These are phyloP conservation scores for Tulasnella sp. DNA, from an alignment of 768 basidiomycete genomes.

Conservation along the genomic window DNA sequence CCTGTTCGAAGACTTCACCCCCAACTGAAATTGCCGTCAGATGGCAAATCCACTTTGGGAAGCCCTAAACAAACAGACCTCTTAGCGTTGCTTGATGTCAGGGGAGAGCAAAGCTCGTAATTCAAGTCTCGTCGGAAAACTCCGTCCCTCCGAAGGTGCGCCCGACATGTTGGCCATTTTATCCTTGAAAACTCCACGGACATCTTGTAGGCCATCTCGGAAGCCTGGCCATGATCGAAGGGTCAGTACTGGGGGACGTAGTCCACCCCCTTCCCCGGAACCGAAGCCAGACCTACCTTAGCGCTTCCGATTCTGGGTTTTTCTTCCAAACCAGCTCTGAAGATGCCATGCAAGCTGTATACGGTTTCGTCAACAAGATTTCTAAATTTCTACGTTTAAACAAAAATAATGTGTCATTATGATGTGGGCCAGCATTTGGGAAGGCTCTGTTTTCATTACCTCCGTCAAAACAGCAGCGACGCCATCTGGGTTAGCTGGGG, in stretches of 20 bases:
- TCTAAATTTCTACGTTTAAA: slow-evolving; percentile 39
- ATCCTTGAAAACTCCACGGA: slow-evolving; percentile 52
- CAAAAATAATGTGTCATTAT: background rate
- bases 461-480: background rate
- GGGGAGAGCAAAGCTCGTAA: slow-evolving; percentile 53
- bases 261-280: background rate
- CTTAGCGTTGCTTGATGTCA: slow-evolving; percentile 54
- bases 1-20: slow-evolving; percentile 56
- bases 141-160: slow-evolving; percentile 54
- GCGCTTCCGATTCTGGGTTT: slow-evolving; percentile 53
- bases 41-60: background rate
- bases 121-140: slow-evolving; percentile 59
- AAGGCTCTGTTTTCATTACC: background rate
- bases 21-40: slow-evolving; percentile 43
- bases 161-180: slow-evolving; percentile 60
- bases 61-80: slow-evolving; percentile 22
- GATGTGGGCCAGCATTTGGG: background rate
- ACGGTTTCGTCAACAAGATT: slow-evolving; percentile 48
- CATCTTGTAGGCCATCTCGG: slow-evolving; percentile 47
- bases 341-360: slow-evolving; percentile 46
- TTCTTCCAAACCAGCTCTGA: slow-evolving; percentile 57
- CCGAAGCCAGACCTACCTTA: slow-evolving; percentile 41
- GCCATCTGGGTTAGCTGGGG: background rate
- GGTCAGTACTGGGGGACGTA: background rate
- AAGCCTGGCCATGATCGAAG: slow-evolving; percentile 41